Base-by-base conservation (phyloP, 202 grass and related monocot genomes). In the Digitaria exilis region DNA sequence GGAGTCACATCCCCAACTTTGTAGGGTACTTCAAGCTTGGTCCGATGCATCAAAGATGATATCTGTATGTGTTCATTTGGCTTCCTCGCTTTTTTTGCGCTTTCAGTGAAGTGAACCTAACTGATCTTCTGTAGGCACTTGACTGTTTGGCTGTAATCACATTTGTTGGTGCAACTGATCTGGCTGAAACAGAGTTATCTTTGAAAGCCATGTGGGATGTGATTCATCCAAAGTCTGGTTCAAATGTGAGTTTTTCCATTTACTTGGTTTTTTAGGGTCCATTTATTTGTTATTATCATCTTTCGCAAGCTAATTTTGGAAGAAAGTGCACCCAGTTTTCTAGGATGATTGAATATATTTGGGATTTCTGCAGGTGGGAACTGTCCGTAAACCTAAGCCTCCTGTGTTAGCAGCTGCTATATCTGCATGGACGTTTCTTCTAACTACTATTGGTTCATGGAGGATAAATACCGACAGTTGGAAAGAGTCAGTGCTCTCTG, bases 161-260 rank as follows among this genome's bases (percentile, higher is more conserved):
- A 60, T 99, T 99, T 86, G 84, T 96, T 77, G 96, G 96, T 10
- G 96, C 93, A 39, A 92, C 89, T 89, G 96, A 99, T 94, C 77
- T 96, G 84, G 76, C 85, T 68, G 93, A 96, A 89, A 99, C 89
- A 82, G 93, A 99, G 69, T 25, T 54, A 65, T 84, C 87, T 67
- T 87, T 99, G 80, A 94, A 94, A 86, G 88, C 91, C 57, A 94
- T 99, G 55, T 99, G 96, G 96, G 89, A 94, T 69, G 91, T 96
- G 28, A 94, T 99, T 82, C 93, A 99, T 92, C 93, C 96, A 58
- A 99, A 96, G 76, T 96, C 96, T 49, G 93, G 89, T 52, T 91
- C 96, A 80, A 96, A 96, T 81, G 96, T 96, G 89, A 3, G 87
- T 82, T 76, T 73, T 31, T 45, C 45, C 30, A 30, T 80, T 88